phyloP scores from a whole-genome alignment of 306 rosid genomes.

The Datisca glomerata region DNA sequence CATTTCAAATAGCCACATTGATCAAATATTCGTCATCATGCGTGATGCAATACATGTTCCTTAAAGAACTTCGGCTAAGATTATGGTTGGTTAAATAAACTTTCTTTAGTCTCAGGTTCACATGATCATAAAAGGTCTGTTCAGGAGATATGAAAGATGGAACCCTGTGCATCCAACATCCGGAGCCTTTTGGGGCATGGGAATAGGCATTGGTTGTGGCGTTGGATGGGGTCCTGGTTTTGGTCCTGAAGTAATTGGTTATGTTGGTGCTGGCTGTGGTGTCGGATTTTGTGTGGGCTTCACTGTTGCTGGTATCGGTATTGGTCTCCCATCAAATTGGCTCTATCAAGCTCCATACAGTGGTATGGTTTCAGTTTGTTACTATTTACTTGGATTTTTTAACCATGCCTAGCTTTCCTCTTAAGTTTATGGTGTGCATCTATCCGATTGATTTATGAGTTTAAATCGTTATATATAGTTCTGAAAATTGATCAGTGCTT shows the following conservation, averaged over 20 bases:
- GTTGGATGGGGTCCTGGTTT: conserved; percentile 99
- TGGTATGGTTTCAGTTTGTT: conserved; percentile 25
- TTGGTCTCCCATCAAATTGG: conserved; percentile 71
- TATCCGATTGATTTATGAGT: neutral
- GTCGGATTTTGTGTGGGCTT: conserved; percentile 81
- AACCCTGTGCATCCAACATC: conserved; percentile 82
- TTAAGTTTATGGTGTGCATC: neutral
- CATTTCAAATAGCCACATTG: too few relatives aligned
- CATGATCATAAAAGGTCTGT: conserved; percentile 75
- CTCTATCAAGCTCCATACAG: conserved; percentile 39
- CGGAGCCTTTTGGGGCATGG: conserved; percentile 97
- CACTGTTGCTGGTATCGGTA: conserved; percentile 65
- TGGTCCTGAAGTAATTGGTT: conserved; percentile 89
- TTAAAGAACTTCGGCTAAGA: too few relatives aligned
- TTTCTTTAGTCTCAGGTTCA: conserved; percentile 33
- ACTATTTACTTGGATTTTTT: too few relatives aligned
- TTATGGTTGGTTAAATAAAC: too few relatives aligned
- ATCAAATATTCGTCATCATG: too few relatives aligned
- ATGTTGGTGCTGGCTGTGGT: conserved; percentile 97
- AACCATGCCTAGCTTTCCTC: neutral
- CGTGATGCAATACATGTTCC: too few relatives aligned
- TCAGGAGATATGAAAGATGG: conserved; percentile 69
- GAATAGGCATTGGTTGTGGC: conserved; percentile 89
- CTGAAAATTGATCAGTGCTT: neutral
- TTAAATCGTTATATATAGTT: neutral